Conservation (phyloP, 768 basidiomycete genomes). For the Tylopilus balloui region DNA sequence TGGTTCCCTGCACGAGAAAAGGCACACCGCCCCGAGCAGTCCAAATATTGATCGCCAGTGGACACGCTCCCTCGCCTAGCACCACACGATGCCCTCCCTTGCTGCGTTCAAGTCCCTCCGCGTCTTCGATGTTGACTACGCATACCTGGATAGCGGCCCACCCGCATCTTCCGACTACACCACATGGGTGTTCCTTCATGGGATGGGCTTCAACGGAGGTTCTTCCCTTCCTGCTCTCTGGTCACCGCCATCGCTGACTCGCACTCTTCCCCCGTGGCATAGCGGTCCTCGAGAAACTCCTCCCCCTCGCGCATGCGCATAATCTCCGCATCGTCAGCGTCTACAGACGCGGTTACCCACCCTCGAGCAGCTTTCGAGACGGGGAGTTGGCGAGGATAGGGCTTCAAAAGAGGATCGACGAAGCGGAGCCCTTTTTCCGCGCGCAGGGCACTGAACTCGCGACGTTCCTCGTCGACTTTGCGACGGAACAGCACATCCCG, state of each 20-base stretch:
- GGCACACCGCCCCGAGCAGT: too few relatives aligned
- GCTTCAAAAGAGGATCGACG: slow-evolving; percentile 12
- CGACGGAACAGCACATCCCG: slow-evolving; percentile 14
- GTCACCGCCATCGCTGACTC: neutral
- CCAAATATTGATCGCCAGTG: too few relatives aligned
- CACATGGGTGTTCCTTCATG: slow-evolving; percentile 22
- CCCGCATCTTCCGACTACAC: slow-evolving; percentile 17
- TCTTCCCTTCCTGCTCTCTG: neutral
- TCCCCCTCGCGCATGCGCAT: slow-evolving; percentile 21
- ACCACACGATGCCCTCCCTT: neutral
- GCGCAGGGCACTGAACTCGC: slow-evolving; percentile 19
- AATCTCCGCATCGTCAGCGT: slow-evolving; percentile 22
- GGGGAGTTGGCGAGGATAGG: slow-evolving; percentile 11
- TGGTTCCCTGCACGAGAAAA: too few relatives aligned
- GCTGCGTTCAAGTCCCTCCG: slow-evolving; percentile 7
- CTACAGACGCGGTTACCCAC: slow-evolving; percentile 25
- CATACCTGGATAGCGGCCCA: slow-evolving; percentile 21
- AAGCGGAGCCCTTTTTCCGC: slow-evolving; percentile 13
- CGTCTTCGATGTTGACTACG: slow-evolving; percentile 16
- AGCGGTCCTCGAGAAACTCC: slow-evolving; percentile 14
- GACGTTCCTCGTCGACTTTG: slow-evolving; percentile 16
- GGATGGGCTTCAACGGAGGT: slow-evolving; percentile 23
- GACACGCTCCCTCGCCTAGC: too few relatives aligned
- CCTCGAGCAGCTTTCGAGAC: slow-evolving; percentile 22
- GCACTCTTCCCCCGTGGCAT: neutral